Conservation (phyloP, 2,329 filamentous ascomycete genomes). For the Cytospora piceicola region DNA sequence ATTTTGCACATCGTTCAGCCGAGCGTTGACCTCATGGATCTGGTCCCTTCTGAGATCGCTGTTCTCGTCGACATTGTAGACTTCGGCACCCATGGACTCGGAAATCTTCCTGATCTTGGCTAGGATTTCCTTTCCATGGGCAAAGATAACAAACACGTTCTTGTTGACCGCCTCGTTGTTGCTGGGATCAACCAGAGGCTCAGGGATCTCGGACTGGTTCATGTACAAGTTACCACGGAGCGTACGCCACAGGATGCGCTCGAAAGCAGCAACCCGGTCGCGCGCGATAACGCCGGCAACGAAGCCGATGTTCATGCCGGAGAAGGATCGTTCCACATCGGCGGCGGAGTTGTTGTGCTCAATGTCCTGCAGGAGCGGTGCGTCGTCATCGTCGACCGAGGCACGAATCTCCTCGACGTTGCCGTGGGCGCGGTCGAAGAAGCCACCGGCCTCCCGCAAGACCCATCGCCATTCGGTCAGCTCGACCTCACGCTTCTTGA, state of each 20-base stretch:
- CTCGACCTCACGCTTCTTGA: conserved; percentile 97
- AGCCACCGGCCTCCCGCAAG: conserved; percentile 90
- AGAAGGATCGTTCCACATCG: conserved; percentile 84
- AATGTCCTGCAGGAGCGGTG: conserved; percentile 88
- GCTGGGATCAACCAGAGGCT: conserved; percentile 86
- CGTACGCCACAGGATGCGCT: conserved; percentile 96
- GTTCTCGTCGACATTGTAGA: conserved; percentile 98
- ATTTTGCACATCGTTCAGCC: conserved; percentile 86
- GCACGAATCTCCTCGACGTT: conserved; percentile 96
- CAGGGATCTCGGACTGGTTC: conserved; percentile 98
- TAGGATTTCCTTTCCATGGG: conserved; percentile 96
- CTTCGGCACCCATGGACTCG: conserved; percentile 91
- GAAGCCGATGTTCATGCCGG: conserved; percentile 98
- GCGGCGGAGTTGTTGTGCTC: conserved; percentile 75
- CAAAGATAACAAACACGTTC: conserved; percentile 99
- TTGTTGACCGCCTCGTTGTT: conserved; percentile 93
- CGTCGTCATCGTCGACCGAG: conserved; percentile 88
- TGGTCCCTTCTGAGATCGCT: conserved; percentile 93
- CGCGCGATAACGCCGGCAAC: conserved; percentile 94
- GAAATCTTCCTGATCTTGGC: conserved; percentile 99
- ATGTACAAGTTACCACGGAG: conserved; percentile 98
- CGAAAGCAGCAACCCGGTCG: conserved; percentile 91
- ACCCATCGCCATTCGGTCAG: conserved; percentile 99
- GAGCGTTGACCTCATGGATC: conserved; percentile 95
- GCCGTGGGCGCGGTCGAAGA: conserved; percentile 94